Evolutionary conservation across 169 alveolate genomes (phyloP), one percentile per base, ranked within the genome.

Genomic region (Cryptosporidium ubiquitum): DNA sequence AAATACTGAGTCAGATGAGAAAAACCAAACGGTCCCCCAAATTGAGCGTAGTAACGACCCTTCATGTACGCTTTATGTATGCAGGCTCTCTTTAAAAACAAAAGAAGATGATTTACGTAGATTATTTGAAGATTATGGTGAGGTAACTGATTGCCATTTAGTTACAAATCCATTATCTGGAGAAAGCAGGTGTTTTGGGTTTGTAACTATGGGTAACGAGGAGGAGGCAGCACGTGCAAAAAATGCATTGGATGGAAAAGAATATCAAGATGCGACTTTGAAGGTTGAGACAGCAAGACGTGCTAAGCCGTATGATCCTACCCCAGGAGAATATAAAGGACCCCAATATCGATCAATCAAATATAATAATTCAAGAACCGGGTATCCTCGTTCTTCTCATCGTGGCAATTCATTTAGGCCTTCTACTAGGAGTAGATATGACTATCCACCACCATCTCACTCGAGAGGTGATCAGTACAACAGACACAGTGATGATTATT

Each of bases 221-320:
- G 89, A 79, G 51, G 89, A 79, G 18, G 89, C 89, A 39, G 89
- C 89, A 29, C 73, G 89, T 61, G 89, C 89, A 40, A 79, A 64
- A 39, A 79, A 79, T 39, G 79, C 89, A 29, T n/a, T 79, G 33
- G 89, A 79, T 61, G 73, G 89, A n/a, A 79, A 79, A 42, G 89
- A 79, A n/a, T 79, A 79, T 58, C 74, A 79, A 33, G 89, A 79
- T 79, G 71, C 89, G 23, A 79, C 52, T 49, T 29, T 79, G 49
- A 79, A 79, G 66, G 89, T 79, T 61, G 89, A 79, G 44, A 79
- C 75, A 40, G 89, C 89, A 18, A 79, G 89, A 49, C 73, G 89
- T 23, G 89, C 89, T 23, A 79, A 79, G 75, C 89, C 89, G 1
- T 79, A 79, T 42, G 89, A 79, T 31, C 89, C 89, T 23, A 79